phyloP scores from a whole-genome alignment of 768 basidiomycete genomes.

The Brasilioporus rufonigricans region DNA sequence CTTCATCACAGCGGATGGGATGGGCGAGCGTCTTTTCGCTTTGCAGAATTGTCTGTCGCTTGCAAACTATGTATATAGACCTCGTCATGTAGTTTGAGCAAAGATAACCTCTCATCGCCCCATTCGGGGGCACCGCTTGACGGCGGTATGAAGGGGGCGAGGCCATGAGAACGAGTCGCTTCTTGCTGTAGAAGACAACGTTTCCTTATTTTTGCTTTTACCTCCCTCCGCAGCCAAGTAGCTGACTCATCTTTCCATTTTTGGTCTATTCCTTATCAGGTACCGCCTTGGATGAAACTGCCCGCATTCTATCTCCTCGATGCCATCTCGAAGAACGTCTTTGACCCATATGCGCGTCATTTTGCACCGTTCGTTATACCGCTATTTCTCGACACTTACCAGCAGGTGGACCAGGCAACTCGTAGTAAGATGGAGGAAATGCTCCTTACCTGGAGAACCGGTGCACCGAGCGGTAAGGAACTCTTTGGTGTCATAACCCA shows the following conservation, averaged over 20 bases:
- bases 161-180: constrained; percentile 37
- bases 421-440: constrained; percentile 98
- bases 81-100: constrained; percentile 42
- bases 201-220: constrained; percentile 33
- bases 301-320: constrained; percentile 95
- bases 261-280: constrained; percentile 48
- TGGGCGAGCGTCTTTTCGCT: constrained; percentile 24
- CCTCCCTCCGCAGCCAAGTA: constrained; percentile 22
- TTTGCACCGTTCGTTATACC: constrained; percentile 81
- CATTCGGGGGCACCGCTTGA: constrained; percentile 28
- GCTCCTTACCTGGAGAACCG: constrained; percentile 91
- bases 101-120: constrained; percentile 38
- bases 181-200: constrained; percentile 19
- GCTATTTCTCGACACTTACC: constrained; percentile 86
- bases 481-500: constrained; percentile 84
- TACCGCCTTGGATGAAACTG: constrained; percentile 84
- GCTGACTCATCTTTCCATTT: constrained; percentile 66
- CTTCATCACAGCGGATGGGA: constrained; percentile 28
- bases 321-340: constrained; percentile 96
- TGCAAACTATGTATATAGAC: constrained; percentile 45
- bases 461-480: constrained; percentile 75
- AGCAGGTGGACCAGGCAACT: constrained; percentile 78
- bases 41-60: constrained; percentile 26
- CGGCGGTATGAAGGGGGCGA: constrained; percentile 34
- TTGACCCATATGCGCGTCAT: constrained; percentile 84